Conservation (phyloP, 768 basidiomycete genomes). For the Pisolithus tinctorius region DNA sequence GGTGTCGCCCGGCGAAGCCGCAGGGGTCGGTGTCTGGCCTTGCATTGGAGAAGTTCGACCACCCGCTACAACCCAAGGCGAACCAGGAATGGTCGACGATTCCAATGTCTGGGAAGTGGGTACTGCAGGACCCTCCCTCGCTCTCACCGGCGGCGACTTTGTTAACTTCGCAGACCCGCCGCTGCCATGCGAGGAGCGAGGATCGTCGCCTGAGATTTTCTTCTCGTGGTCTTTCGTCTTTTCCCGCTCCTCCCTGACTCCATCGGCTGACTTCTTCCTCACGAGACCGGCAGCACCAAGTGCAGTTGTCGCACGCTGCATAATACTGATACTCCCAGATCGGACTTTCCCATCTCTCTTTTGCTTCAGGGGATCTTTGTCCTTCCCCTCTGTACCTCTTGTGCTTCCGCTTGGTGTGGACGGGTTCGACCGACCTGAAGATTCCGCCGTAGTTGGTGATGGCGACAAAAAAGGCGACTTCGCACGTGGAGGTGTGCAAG, state of each 20-base stretch:
- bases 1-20: constrained; percentile 48
- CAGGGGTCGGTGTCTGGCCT: constrained; percentile 37
- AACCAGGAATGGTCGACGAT: constrained; percentile 37
- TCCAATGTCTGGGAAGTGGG: constrained; percentile 49
- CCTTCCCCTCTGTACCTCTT: constrained; percentile 43
- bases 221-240: constrained; percentile 34
- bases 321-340: constrained; percentile 89
- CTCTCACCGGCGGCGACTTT: constrained; percentile 61
- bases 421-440: constrained; percentile 52
- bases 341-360: constrained; percentile 56
- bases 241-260: constrained; percentile 57
- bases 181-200: constrained; percentile 60
- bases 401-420: constrained; percentile 61
- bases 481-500: constrained; percentile 45
- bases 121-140: constrained; percentile 36
- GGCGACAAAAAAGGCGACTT: constrained; percentile 53
- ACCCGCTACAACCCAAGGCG: constrained; percentile 70
- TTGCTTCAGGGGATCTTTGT: constrained; percentile 41
- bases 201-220: constrained; percentile 43
- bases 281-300: constrained; percentile 82
- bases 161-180: constrained; percentile 51
- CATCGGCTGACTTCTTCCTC: constrained; percentile 75
- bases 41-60: constrained; percentile 32
- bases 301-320: constrained; percentile 91
- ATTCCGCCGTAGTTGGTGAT: constrained; percentile 44